These are phyloP conservation scores for Candida maris DNA, from an alignment of 805 yeast species.

Conservation along the genomic window DNA sequence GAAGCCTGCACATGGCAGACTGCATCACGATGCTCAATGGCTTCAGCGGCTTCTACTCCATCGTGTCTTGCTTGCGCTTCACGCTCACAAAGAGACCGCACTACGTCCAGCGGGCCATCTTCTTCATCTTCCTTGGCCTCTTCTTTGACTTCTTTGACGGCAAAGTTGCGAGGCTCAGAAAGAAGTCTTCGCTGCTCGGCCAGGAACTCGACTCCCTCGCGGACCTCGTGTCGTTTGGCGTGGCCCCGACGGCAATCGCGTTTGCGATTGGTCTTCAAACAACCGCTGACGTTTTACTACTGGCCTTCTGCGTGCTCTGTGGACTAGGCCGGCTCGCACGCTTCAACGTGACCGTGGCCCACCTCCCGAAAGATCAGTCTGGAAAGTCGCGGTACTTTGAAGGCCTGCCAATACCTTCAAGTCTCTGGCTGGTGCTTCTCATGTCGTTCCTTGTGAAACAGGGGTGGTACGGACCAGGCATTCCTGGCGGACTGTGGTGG, in stretches of 20 bases:
- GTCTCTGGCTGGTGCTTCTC: constrained; percentile 65
- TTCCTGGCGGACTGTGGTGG: constrained; percentile 67
- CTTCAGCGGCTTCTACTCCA: constrained; percentile 87
- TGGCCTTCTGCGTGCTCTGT: constrained; percentile 85
- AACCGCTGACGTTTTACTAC: constrained; percentile 70
- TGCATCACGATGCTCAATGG: constrained; percentile 93
- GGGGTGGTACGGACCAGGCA: constrained; percentile 36
- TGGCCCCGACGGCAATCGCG: constrained; percentile 91
- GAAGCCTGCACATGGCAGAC: constrained; percentile 93
- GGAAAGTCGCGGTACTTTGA: constrained; percentile 93
- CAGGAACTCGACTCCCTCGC: constrained; percentile 97
- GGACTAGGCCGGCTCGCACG: constrained; percentile 93
- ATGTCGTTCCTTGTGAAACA: constrained; percentile 68
- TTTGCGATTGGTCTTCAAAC: constrained; percentile 88
- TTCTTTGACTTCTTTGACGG: constrained; percentile 97
- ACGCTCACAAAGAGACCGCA: constrained; percentile 65
- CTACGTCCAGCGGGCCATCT: constrained; percentile 83
- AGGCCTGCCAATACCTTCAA: constrained; percentile 94
- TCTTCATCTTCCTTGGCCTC: constrained; percentile 82
- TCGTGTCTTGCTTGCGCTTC: constrained; percentile 80
- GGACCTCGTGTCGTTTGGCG: constrained; percentile 91
- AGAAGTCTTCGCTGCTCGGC: constrained; percentile 90
- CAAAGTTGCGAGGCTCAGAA: constrained; percentile 90
- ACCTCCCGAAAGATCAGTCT: constrained; percentile 80
- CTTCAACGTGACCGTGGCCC: constrained; percentile 90